These are phyloP conservation scores for Penicillium vulpinum DNA, from an alignment of 2,329 filamentous ascomycete species.

Conservation along the genomic window DNA sequence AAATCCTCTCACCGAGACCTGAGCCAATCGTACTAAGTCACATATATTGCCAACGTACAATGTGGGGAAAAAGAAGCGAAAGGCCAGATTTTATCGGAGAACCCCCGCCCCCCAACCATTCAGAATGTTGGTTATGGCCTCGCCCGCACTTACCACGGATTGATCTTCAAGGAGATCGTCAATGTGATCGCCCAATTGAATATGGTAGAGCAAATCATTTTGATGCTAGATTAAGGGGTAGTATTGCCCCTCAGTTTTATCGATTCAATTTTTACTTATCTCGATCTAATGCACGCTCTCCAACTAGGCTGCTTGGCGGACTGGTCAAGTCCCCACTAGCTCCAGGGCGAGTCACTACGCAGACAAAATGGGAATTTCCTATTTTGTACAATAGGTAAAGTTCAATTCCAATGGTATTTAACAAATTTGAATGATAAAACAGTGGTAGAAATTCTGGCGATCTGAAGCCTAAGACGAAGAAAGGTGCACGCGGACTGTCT, in stretches of 20 bases:
- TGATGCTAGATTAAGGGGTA: background rate
- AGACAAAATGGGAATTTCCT: too few species aligned
- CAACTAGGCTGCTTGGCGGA: background rate
- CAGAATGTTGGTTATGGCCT: background rate
- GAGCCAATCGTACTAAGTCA: background rate
- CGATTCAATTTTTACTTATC: background rate
- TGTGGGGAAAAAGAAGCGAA: too few species aligned
- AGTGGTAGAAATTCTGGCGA: background rate
- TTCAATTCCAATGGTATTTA: background rate
- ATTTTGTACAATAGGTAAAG: too few species aligned
- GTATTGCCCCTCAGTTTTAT: too few species aligned
- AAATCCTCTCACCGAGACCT: background rate
- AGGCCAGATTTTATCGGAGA: too few species aligned
- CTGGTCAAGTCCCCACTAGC: too few species aligned
- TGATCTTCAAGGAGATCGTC: background rate
- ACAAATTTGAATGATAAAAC: background rate
- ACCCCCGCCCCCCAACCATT: too few species aligned
- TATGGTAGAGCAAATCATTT: background rate
- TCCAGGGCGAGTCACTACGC: too few species aligned
- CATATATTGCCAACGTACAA: too few species aligned
- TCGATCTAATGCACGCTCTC: background rate
- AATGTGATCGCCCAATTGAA: background rate
- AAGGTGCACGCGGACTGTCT: slow-evolving; percentile 32
- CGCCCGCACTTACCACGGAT: background rate
- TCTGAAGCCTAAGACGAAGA: background rate